Conservation (phyloP, 2,329 filamentous ascomycete genomes). For the Eutypa lata region DNA sequence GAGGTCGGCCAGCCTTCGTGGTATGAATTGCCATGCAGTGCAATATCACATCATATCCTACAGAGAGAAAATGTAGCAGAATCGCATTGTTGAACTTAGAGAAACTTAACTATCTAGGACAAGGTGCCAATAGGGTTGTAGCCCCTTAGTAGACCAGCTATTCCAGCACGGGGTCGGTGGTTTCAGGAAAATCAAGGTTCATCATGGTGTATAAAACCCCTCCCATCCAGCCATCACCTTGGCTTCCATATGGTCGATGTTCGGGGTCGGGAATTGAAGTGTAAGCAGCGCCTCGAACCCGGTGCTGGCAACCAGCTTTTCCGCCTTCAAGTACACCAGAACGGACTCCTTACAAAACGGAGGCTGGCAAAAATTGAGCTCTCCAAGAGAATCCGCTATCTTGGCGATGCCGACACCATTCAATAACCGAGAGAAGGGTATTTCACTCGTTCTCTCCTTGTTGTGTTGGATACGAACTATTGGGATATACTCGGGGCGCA, state of each 20-base stretch:
- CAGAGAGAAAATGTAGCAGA: no score
- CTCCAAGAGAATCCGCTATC: background rate
- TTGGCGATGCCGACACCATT: background rate
- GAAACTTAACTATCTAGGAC: no score
- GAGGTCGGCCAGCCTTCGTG: no score
- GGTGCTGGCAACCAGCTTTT: background rate
- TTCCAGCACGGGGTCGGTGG: no score
- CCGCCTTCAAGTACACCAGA: background rate
- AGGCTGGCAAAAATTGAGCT: background rate
- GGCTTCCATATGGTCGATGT: background rate
- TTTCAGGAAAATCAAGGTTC: background rate
- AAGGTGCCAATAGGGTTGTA: no score
- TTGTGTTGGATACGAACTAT: background rate
- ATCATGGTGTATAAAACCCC: no score
- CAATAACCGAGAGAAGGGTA: background rate
- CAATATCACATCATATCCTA: no score
- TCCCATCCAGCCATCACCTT: background rate
- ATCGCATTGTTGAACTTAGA: no score
- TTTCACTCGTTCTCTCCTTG: background rate
- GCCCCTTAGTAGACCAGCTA: no score
- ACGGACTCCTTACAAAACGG: background rate
- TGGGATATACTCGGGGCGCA: background rate
- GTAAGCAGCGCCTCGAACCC: background rate
- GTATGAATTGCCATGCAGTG: no score
- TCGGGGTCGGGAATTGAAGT: background rate